phyloP scores from a whole-genome alignment of 2,329 filamentous ascomycete species.

The Aotearoamyces nothofagi region DNA sequence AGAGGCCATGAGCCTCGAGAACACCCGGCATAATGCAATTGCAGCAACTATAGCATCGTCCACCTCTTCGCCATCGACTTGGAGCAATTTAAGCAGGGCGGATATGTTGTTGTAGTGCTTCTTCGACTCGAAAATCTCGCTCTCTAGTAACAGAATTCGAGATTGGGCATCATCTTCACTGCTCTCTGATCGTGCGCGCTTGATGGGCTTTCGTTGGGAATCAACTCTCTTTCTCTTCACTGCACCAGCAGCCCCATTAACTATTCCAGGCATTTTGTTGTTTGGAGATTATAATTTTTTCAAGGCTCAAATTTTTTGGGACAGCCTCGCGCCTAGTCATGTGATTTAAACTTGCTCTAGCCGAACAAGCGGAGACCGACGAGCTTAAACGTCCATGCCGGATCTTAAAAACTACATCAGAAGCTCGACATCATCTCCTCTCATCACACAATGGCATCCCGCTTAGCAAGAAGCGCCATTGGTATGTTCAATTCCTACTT shows the following conservation, averaged over 20 bases:
- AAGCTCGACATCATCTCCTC: conserved; percentile 35
- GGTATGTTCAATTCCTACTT: conserved; percentile 44
- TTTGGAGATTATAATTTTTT: conserved; percentile 1
- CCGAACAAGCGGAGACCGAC: too few relatives aligned
- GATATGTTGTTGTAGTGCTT: conserved; percentile 89
- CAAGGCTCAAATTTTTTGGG: too few relatives aligned
- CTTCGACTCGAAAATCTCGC: conserved; percentile 68
- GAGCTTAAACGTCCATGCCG: conserved; percentile 11
- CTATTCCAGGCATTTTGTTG: conserved; percentile 14
- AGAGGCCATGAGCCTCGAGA: conserved; percentile 63
- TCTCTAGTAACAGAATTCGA: conserved; percentile 61
- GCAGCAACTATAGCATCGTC: conserved; percentile 52
- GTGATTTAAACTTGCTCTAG: too few relatives aligned
- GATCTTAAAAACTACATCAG: conserved; percentile 12
- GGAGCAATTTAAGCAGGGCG: conserved; percentile 46
- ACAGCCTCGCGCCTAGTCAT: conserved; percentile 1
- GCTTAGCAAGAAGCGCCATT: conserved; percentile 87
- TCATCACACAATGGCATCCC: conserved; percentile 84
- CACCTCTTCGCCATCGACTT: conserved; percentile 31
- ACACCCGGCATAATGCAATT: conserved; percentile 74
- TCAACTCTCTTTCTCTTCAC: conserved; percentile 33
- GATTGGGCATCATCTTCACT: conserved; percentile 40
- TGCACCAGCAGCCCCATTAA: conserved; percentile 6
- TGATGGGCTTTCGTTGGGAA: conserved; percentile 27
- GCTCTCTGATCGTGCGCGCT: conserved; percentile 25